phyloP scores from a whole-genome alignment of 2,329 filamentous ascomycete genomes.

The Kalmusia sp. region DNA sequence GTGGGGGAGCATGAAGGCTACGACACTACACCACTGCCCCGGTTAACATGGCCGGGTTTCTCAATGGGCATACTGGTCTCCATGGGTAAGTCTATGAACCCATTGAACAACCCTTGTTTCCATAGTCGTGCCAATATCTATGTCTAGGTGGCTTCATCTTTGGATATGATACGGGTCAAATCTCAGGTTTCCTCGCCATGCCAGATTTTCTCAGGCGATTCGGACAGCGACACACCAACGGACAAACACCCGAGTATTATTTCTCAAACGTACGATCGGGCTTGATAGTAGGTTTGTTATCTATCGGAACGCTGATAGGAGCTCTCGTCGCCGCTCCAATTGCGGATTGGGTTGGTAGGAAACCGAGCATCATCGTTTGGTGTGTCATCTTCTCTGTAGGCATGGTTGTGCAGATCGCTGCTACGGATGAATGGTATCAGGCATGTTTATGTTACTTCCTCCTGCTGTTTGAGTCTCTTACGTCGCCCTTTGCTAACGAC shows the following conservation, averaged over 20 bases:
- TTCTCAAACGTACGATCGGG: conserved; percentile 39
- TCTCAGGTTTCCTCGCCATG: conserved; percentile 41
- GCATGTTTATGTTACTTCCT: conserved; percentile 52
- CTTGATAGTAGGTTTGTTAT: conserved; percentile 55
- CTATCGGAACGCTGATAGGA: conserved; percentile 77
- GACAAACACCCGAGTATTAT: conserved; percentile 16
- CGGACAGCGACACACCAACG: conserved; percentile 17
- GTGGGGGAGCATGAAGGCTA: conserved; percentile 30
- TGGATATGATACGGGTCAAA: conserved; percentile 38
- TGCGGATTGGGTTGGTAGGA: conserved; percentile 67
- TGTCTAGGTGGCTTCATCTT: conserved; percentile 39
- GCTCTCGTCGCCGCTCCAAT: conserved; percentile 65
- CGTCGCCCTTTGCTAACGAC: too few relatives aligned
- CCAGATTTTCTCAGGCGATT: conserved; percentile 34
- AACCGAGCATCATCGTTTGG: conserved; percentile 65
- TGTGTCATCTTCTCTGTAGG: conserved; percentile 68
- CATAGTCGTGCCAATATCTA: neutral
- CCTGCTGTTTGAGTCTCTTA: neutral
- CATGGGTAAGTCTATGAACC: conserved; percentile 24
- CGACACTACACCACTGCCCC: conserved; percentile 29
- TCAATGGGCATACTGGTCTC: conserved; percentile 39
- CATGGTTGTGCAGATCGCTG: conserved; percentile 69
- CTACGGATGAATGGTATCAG: conserved; percentile 64
- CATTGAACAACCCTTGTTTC: too few relatives aligned
- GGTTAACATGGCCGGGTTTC: conserved; percentile 26